phyloP scores from a whole-genome alignment of 2,329 filamentous ascomycete genomes.

The Stromatinia cepivora region DNA sequence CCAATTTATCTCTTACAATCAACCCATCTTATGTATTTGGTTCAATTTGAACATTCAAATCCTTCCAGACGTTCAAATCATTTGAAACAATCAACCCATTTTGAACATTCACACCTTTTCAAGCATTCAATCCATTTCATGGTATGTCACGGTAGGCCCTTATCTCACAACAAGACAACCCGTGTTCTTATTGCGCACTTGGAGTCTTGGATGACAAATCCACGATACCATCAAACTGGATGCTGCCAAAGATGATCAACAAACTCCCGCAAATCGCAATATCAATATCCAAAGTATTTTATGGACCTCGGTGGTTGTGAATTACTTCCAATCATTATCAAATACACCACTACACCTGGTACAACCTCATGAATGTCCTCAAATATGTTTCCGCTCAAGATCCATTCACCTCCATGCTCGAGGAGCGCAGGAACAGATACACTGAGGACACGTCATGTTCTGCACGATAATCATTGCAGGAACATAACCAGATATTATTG shows the following conservation, averaged over 20 bases:
- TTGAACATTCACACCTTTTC: too few relatives aligned
- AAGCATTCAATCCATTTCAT: background rate
- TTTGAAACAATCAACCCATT: too few relatives aligned
- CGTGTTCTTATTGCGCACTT: background rate
- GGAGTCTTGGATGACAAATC: background rate
- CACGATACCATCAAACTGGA: background rate
- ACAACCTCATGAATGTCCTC: background rate
- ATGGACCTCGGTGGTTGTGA: background rate
- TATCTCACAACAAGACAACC: background rate
- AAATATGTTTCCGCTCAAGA: background rate
- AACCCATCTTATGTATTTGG: too few relatives aligned
- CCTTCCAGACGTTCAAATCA: background rate
- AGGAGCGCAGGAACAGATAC: slow-evolving; percentile 8
- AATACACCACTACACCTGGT: too few relatives aligned
- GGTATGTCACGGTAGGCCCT: background rate
- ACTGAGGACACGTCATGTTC: slow-evolving; percentile 14
- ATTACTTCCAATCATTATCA: background rate
- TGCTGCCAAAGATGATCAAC: slow-evolving; percentile 9
- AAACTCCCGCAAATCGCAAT: background rate
- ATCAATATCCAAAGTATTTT: background rate
- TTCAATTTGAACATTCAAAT: background rate
- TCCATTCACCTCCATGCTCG: slow-evolving; percentile 4
- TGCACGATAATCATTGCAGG: slow-evolving; percentile 20
- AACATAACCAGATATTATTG: background rate
- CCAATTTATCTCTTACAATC: too few relatives aligned